Evolutionary conservation across 2,329 filamentous ascomycete genomes (phyloP).

Genomic region (Neoarthrinium moseri): DNA sequence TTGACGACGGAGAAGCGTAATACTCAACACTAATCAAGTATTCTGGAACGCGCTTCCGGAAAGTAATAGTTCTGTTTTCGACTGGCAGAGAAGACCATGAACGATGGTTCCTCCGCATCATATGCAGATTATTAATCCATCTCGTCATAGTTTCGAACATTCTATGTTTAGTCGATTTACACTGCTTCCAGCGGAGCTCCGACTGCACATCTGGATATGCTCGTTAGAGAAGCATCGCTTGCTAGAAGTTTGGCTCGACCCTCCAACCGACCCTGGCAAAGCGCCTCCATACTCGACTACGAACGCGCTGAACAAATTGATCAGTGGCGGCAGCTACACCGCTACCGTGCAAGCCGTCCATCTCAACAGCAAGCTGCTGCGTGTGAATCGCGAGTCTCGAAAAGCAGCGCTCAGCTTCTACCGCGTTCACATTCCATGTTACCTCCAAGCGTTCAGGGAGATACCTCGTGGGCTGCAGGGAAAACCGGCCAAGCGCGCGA

Average conservation of each 20-base stretch:
- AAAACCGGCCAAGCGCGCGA: background rate
- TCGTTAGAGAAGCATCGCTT: background rate
- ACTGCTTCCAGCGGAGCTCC: background rate
- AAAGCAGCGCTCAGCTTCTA: constrained; percentile 11
- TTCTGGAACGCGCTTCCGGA: no score
- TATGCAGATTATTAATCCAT: background rate
- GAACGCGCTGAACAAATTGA: background rate
- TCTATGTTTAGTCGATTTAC: background rate
- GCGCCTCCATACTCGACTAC: background rate
- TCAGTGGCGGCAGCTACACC: background rate
- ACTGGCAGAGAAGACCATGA: no score
- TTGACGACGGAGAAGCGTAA: no score
- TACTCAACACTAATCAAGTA: no score
- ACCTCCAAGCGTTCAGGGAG: background rate
- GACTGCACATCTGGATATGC: background rate
- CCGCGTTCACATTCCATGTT: constrained; percentile 12
- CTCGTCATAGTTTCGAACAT: background rate
- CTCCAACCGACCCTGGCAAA: background rate
- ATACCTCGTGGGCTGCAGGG: background rate
- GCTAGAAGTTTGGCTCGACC: background rate
- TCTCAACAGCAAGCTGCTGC: constrained; percentile 13
- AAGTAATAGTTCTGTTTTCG: no score
- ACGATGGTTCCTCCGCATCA: background rate
- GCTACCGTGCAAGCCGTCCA: background rate
- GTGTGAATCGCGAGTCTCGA: constrained; percentile 13